These are phyloP conservation scores for Lactarius sp. DNA, from an alignment of 768 basidiomycete species.

Conservation along the genomic window DNA sequence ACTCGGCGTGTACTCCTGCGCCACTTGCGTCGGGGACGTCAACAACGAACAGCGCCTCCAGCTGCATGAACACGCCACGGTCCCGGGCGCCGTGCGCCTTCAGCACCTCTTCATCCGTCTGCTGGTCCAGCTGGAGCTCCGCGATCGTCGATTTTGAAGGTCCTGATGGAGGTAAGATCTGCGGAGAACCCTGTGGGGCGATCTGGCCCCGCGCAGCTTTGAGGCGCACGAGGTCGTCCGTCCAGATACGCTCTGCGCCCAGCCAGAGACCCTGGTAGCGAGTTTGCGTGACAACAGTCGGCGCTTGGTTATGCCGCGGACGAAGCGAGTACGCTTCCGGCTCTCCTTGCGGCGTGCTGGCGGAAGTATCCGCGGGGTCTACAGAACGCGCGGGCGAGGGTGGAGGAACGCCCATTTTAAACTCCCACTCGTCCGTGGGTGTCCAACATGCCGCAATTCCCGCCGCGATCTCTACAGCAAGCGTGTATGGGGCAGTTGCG, in stretches of 20 bases:
- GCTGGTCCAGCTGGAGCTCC: constrained; percentile 16
- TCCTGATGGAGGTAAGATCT: constrained; percentile 59
- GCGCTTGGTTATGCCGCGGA: not conserved
- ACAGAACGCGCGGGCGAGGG: not conserved
- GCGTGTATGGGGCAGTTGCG: constrained; percentile 57
- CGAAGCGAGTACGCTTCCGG: constrained; percentile 4
- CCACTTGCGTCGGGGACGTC: constrained; percentile 46
- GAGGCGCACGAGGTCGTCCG: constrained; percentile 76
- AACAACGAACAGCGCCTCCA: constrained; percentile 61
- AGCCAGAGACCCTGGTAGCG: constrained; percentile 83
- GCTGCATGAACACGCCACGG: constrained; percentile 66
- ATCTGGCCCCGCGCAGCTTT: constrained; percentile 63
- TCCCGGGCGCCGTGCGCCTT: constrained; percentile 45
- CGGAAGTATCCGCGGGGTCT: not conserved
- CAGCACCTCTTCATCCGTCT: constrained; percentile 14
- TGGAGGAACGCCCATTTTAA: constrained; percentile 43
- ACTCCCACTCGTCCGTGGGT: constrained; percentile 69
- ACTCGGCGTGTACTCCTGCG: constrained; percentile 44
- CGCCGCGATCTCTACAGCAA: constrained; percentile 69
- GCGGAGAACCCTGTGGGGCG: constrained; percentile 57
- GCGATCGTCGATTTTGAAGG: constrained; percentile 34
- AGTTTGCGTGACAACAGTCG: constrained; percentile 39
- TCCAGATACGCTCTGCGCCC: constrained; percentile 87
- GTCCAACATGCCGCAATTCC: constrained; percentile 61
- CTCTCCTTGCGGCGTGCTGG: not conserved